Base-by-base conservation (phyloP, 352 stramenopile species). In the Globisporangium takayamanum region DNA sequence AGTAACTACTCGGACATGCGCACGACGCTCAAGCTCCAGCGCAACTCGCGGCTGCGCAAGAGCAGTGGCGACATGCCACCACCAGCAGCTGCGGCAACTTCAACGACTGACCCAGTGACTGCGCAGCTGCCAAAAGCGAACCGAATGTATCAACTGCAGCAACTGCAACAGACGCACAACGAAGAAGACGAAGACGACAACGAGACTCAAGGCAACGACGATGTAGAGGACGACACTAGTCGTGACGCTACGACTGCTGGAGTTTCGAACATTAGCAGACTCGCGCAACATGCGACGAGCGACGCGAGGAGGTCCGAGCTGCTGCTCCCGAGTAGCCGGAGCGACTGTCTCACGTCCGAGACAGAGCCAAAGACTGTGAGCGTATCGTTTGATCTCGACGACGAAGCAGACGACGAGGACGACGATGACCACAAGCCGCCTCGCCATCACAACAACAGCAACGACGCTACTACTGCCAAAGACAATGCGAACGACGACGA, bases 21-120 rank as follows among this genome's bases (percentile, higher is more conserved):
- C 18, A 50, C 67, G 49, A 50, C 69, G 20, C 50, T 75, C 44
- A 57, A 63, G 25, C 50, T 67, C 39, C 11, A 65, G 53, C 42
- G 74, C 66, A 41, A 55, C 41, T 28, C 33, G 25, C 60, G 60
- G n/a, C n/a, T 53, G 0, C 60, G 68, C 11, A 74, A 63, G n/a
- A 81, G 68, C 50, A 77, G 60, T 44, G 67, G 62, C 26, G 67
- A 66, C 22, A 71, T 62, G 52, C 62, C 59, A 25, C 54, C 51
- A 54, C 62, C 44, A 49, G 44, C 44, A 49, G 18, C 44, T 5
- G 44, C 33, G 6, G 15, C 39, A 2, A 44, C 15, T 5, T 44
- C 39, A 16, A n/a, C n/a, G n/a, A 44, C 39, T 5, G 28, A 30
- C 28, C 2, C 28, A n/a, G n/a, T n/a, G 28, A 30, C 6, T 39